A percentile compares a stretch with the other conserved stretches of the same genome.
phyloP scores from a whole-genome alignment of 1,284 basidiomycete genomes.

The Austroboletus novae-zelandiae region DNA sequence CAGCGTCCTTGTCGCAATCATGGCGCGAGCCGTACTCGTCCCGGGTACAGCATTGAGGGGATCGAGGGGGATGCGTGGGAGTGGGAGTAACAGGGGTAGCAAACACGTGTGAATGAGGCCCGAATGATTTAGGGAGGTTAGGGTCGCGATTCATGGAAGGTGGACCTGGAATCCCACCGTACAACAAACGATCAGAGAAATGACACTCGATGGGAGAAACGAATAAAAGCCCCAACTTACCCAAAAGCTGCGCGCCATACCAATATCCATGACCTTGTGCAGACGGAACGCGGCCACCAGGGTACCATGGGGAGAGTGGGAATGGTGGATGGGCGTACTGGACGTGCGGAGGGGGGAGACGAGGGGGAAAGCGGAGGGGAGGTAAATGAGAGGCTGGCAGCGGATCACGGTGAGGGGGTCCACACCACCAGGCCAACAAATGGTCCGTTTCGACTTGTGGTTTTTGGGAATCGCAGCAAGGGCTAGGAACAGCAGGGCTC shows the following conservation, averaged over 20 bases:
- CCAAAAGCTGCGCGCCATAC: slow-evolving; percentile 16
- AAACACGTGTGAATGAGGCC: slow-evolving; percentile 3
- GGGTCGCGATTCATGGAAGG: slow-evolving; percentile 13
- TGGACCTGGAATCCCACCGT: slow-evolving; percentile 14
- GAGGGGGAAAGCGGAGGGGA: slow-evolving; percentile 13
- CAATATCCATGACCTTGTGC: slow-evolving; percentile 24
- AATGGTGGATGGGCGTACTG: slow-evolving; percentile 15
- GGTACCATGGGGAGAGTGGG: slow-evolving; percentile 11
- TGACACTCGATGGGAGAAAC: no score
- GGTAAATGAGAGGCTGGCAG: not conserved
- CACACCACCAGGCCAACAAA: slow-evolving; percentile 12
- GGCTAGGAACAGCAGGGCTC: no score
- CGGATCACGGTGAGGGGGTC: slow-evolving; percentile 6
- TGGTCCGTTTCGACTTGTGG: slow-evolving; percentile 11
- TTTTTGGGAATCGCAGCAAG: slow-evolving; percentile 3
- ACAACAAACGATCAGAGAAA: not conserved
- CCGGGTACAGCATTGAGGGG: not conserved
- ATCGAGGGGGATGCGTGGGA: not conserved
- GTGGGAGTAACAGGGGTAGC: slow-evolving; percentile 2
- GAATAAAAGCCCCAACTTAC: slow-evolving; percentile 19
- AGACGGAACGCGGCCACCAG: slow-evolving; percentile 8
- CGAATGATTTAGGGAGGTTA: slow-evolving; percentile 5
- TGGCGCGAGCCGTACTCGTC: slow-evolving; percentile 4
- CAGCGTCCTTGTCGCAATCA: slow-evolving; percentile 26
- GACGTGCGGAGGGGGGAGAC: slow-evolving; percentile 14